These are phyloP conservation scores for Monilinia polystroma DNA, from an alignment of 2,329 filamentous ascomycete species.

Conservation along the genomic window DNA sequence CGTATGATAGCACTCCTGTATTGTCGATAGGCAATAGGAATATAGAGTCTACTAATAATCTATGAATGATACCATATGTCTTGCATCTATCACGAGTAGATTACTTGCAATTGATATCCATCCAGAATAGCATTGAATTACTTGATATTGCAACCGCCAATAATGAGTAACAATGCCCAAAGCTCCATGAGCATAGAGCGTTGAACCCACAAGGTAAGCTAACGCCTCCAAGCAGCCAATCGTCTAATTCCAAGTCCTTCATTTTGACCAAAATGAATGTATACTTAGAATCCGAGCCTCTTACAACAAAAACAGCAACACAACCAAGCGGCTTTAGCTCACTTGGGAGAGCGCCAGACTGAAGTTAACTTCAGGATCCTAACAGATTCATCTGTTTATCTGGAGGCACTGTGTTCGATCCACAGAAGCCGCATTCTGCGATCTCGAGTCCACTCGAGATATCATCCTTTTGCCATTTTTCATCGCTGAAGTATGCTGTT, in stretches of 20 bases:
- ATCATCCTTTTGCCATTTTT: background rate
- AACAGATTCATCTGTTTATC: conserved; percentile 20
- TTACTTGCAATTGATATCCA: too few relatives aligned
- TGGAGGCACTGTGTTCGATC: conserved; percentile 24
- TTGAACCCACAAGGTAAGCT: background rate
- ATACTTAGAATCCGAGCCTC: accelerated
- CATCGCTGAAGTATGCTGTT: too few relatives aligned
- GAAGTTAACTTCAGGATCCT: conserved; percentile 13
- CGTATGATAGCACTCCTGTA: too few relatives aligned
- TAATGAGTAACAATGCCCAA: background rate
- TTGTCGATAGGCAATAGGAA: too few relatives aligned
- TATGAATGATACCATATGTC: too few relatives aligned
- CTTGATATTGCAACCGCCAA: background rate
- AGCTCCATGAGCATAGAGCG: background rate
- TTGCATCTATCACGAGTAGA: too few relatives aligned
- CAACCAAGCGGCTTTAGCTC: conserved; percentile 23
- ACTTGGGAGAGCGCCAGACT: conserved; percentile 25
- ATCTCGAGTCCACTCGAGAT: conserved; percentile 10
- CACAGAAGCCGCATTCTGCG: conserved; percentile 24
- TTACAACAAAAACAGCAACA: background rate
- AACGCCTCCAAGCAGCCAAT: background rate
- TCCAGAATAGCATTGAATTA: background rate
- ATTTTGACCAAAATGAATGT: background rate
- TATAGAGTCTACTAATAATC: too few relatives aligned
- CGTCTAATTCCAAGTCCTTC: background rate